A percentile compares a stretch with the other conserved stretches of the same genome.
phyloP scores from a whole-genome alignment of 805 yeast genomes.

The Hanseniaspora singularis region DNA sequence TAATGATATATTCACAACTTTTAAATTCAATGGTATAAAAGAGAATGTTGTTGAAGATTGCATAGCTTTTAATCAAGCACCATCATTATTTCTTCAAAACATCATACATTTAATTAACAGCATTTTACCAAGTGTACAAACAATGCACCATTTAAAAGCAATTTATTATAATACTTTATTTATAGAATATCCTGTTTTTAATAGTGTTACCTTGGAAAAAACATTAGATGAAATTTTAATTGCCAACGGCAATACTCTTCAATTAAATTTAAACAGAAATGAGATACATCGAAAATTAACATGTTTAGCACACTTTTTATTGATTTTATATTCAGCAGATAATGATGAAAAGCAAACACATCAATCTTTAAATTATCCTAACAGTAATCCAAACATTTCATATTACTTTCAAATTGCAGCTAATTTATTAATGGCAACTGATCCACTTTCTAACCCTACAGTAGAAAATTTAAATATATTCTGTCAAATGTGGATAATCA shows the following conservation, averaged over 20 bases:
- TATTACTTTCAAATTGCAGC: constrained; percentile 21
- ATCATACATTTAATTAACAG: constrained; percentile 22
- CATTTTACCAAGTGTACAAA: constrained; percentile 23
- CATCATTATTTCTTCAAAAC: constrained; percentile 22
- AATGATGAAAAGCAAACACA: constrained; percentile 13
- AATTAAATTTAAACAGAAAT: constrained; percentile 22
- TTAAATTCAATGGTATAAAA: constrained; percentile 5
- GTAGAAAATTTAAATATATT: constrained; percentile 24
- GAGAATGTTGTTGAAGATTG: constrained; percentile 22
- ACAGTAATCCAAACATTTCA: constrained; percentile 20
- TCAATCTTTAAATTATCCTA: constrained; percentile 19
- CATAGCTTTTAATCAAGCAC: constrained; percentile 21
- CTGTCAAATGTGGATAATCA: constrained; percentile 27
- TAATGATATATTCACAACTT: neutral
- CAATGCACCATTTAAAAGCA: constrained; percentile 22
- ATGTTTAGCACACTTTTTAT: constrained; percentile 22
- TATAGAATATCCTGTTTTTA: constrained; percentile 25
- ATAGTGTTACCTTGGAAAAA: constrained; percentile 25
- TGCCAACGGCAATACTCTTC: constrained; percentile 19
- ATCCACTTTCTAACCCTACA: constrained; percentile 26
- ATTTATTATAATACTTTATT: constrained; percentile 25
- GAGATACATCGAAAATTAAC: constrained; percentile 25
- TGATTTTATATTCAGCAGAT: constrained; percentile 23
- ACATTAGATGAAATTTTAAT: constrained; percentile 21
- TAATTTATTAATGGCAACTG: constrained; percentile 24